phyloP scores from a whole-genome alignment of 306 rosid species.

The Castanea sativa region DNA sequence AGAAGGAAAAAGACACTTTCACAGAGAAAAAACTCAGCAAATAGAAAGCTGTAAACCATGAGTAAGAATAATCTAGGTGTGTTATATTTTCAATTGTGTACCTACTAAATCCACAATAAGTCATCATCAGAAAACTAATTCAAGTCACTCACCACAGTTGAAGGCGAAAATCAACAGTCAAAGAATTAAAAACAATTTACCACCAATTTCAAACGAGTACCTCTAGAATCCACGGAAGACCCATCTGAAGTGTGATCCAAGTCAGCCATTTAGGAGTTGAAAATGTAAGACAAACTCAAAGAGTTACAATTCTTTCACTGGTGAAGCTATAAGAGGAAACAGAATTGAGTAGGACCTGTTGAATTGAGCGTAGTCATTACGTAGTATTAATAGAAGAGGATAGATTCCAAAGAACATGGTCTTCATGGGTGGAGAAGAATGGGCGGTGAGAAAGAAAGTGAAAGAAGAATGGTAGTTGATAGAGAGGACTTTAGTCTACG shows the following conservation, averaged over 20 bases:
- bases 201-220: conserved; percentile 37
- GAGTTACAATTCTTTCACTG: neutral
- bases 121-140: neutral
- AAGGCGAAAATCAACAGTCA: neutral
- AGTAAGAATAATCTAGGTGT: neutral
- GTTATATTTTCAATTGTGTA: neutral
- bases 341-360: conserved; percentile 7
- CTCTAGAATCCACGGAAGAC: conserved; percentile 47
- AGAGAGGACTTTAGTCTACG: conserved; percentile 24
- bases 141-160: neutral
- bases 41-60: neutral
- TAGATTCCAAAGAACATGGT: neutral
- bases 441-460: conserved; percentile 21
- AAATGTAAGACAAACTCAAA: conserved; percentile 17
- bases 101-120: neutral
- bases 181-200: neutral
- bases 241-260: conserved; percentile 44
- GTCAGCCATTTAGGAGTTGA: conserved; percentile 52
- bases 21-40: neutral
- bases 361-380: conserved; percentile 24
- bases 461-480: conserved; percentile 69
- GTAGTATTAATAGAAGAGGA: conserved; percentile 42
- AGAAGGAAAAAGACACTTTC: neutral
- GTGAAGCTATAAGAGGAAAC: neutral
- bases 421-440: conserved; percentile 14